A percentile compares a stretch with the other conserved stretches of the same genome.
These are phyloP conservation scores for Hyaloperonospora brassicae DNA, from an alignment of 352 stramenopile genomes.

Conservation along the genomic window DNA sequence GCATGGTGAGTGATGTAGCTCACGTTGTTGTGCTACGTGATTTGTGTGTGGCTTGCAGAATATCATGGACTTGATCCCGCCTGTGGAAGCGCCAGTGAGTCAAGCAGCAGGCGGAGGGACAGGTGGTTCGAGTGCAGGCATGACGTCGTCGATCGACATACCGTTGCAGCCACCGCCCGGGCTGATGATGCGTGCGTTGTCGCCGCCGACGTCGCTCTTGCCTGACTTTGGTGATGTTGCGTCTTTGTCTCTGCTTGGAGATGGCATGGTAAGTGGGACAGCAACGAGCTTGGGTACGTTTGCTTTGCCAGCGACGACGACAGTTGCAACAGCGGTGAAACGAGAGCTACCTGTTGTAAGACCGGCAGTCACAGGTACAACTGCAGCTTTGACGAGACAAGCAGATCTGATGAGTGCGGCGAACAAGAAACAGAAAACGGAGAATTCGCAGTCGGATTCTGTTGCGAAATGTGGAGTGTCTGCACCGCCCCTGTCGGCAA, in stretches of 20 bases:
- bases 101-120: slow-evolving; percentile 10
- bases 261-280: slow-evolving; percentile 11
- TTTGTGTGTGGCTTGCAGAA: slow-evolving; percentile 30
- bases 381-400: slow-evolving; percentile 20
- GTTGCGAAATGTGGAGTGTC: slow-evolving; percentile 11
- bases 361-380: slow-evolving; percentile 9
- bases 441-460: slow-evolving; percentile 35
- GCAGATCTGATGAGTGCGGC: slow-evolving; percentile 13
- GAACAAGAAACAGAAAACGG: slow-evolving; percentile 47
- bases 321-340: slow-evolving; percentile 25
- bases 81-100: slow-evolving; percentile 28
- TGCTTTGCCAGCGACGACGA: slow-evolving; percentile 15
- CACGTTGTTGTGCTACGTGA: slow-evolving; percentile 4
- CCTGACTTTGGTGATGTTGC: slow-evolving; percentile 47
- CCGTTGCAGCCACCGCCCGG: slow-evolving; percentile 48
- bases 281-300: slow-evolving; percentile 7
- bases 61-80: slow-evolving; percentile 71
- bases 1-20: neutral
- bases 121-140: slow-evolving; percentile 1
- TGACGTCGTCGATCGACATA: slow-evolving; percentile 35
- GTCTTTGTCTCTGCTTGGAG: slow-evolving; percentile 31
- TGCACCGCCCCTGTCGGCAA: neutral
- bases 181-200: slow-evolving; percentile 69
- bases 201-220: slow-evolving; percentile 56
- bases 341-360: slow-evolving; percentile 23